phyloP scores from a whole-genome alignment of 1,139 yeast genomes.

The Chernovozyma sophiae-reginae region DNA sequence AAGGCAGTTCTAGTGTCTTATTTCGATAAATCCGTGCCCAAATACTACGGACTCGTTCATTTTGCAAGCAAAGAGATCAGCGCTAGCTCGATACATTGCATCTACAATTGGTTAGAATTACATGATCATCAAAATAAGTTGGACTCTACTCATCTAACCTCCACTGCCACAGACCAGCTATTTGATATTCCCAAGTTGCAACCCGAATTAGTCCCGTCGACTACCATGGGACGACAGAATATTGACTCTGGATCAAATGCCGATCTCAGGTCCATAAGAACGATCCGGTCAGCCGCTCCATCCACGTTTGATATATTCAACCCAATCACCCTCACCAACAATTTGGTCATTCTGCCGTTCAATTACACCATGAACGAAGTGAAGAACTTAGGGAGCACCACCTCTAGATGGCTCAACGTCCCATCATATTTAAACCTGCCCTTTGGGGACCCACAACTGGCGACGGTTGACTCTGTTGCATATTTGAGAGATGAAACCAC shows the following conservation, averaged over 20 bases:
- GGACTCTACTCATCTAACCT: slow-evolving; percentile 16
- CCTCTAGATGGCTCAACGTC: slow-evolving; percentile 5
- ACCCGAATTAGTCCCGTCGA: not conserved
- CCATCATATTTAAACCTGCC: not conserved
- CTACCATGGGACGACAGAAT: not conserved
- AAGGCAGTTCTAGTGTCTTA: slow-evolving; percentile 27
- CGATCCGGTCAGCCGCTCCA: slow-evolving; percentile 10
- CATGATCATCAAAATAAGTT: slow-evolving; percentile 29
- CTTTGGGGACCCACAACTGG: not conserved
- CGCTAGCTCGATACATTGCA: slow-evolving; percentile 17
- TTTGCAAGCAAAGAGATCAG: slow-evolving; percentile 11
- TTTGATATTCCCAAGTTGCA: slow-evolving; percentile 11
- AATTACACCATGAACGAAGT: slow-evolving; percentile 35
- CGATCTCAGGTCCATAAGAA: not conserved
- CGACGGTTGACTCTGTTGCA: no score
- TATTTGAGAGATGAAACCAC: no score
- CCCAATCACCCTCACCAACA: slow-evolving; percentile 34
- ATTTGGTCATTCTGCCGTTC: slow-evolving; percentile 37
- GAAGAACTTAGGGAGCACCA: slow-evolving; percentile 15
- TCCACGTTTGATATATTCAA: slow-evolving; percentile 28
- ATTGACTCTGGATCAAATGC: not conserved
- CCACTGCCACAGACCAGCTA: slow-evolving; percentile 14
- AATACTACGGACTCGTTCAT: slow-evolving; percentile 32
- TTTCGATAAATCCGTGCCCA: slow-evolving; percentile 22
- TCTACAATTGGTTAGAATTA: slow-evolving; percentile 33